phyloP scores from a whole-genome alignment of 441 rosid species.

The Populus tomentosa region DNA sequence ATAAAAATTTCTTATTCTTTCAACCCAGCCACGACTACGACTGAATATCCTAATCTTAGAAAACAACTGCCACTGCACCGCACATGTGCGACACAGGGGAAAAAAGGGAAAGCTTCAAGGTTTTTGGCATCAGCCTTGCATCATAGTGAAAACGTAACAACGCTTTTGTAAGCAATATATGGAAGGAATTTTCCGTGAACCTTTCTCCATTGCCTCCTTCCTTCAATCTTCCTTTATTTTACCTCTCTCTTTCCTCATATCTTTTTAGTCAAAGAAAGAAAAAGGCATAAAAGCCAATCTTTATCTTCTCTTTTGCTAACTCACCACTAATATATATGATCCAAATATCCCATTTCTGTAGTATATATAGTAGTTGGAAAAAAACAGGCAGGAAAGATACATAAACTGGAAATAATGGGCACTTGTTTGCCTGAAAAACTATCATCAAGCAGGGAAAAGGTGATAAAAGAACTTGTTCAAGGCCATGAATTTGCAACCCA shows the following conservation, averaged over 20 bases:
- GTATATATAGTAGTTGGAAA: neutral
- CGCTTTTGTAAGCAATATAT: neutral
- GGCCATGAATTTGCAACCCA: constrained; percentile 44
- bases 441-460: constrained; percentile 20
- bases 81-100: too few relatives aligned
- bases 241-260: neutral
- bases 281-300: neutral
- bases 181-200: constrained; percentile 1
- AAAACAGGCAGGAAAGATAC: too few relatives aligned
- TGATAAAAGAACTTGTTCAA: constrained; percentile 33
- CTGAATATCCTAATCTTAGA: too few relatives aligned
- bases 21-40: too few relatives aligned
- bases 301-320: neutral
- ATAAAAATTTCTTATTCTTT: too few relatives aligned
- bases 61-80: too few relatives aligned
- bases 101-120: neutral
- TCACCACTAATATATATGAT: neutral
- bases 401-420: constrained; percentile 10
- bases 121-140: neutral
- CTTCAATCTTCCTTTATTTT: neutral
- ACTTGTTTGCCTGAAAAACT: constrained; percentile 12
- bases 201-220: neutral
- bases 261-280: neutral
- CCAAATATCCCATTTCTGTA: neutral
- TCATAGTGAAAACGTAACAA: constrained; percentile 6